Evolutionary conservation across 495 filamentous ascomycete species (phyloP).

Genomic region (Penicillium argentinense): DNA sequence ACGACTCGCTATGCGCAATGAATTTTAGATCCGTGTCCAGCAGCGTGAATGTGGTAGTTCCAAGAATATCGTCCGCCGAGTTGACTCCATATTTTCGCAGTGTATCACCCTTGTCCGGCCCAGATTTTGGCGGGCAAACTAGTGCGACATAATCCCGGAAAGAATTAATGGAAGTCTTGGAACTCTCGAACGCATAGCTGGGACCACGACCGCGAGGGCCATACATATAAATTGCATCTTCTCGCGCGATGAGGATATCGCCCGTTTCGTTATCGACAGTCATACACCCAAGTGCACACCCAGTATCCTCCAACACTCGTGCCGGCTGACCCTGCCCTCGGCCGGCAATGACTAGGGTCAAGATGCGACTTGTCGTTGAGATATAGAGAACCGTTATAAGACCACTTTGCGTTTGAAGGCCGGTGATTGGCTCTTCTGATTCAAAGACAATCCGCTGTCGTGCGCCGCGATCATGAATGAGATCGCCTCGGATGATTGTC

Average conservation of each 20-base stretch:
- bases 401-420: conserved; percentile 59
- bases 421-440: conserved; percentile 94
- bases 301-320: conserved; percentile 80
- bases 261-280: conserved; percentile 73
- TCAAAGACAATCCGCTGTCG: conserved; percentile 96
- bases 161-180: conserved; percentile 77
- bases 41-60: conserved; percentile 80
- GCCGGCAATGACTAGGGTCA: conserved; percentile 82
- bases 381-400: conserved; percentile 81
- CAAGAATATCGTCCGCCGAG: conserved; percentile 73
- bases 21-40: conserved; percentile 89
- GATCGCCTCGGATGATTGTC: conserved; percentile 86
- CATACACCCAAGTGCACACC: conserved; percentile 92
- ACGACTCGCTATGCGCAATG: conserved; percentile 82
- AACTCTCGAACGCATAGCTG: conserved; percentile 85
- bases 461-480: conserved; percentile 94
- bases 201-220: conserved; percentile 80
- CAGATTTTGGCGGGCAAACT: conserved; percentile 77
- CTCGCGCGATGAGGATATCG: conserved; percentile 84
- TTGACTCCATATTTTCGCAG: conserved; percentile 65
- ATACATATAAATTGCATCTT: conserved; percentile 95
- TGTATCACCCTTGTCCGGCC: conserved; percentile 49
- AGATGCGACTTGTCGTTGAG: conserved; percentile 84
- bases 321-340: conserved; percentile 87
- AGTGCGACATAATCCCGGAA: conserved; percentile 87